A percentile compares a stretch with the other conserved stretches of the same genome.
Conservation (phyloP, 2,329 filamentous ascomycete genomes). For the Aspergillus carbonarius region DNA sequence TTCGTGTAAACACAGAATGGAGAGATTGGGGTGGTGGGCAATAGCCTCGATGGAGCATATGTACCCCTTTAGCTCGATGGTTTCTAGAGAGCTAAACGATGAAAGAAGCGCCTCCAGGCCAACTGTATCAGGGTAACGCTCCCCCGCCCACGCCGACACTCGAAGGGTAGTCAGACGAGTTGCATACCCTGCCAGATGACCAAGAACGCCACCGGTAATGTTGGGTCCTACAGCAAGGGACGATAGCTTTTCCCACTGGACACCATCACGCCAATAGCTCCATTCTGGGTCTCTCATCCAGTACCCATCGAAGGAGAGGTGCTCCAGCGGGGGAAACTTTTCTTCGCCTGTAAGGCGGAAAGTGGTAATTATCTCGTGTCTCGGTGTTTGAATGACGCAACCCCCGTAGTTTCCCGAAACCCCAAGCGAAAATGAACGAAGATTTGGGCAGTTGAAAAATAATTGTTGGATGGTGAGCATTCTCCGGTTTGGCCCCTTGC, state of each 20-base stretch:
- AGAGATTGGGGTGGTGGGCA: neutral
- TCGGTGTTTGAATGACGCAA: neutral
- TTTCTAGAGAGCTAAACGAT: neutral
- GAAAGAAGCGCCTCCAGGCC: neutral
- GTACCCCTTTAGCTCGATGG: neutral
- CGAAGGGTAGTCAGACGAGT: neutral
- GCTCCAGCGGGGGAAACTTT: neutral
- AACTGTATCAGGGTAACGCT: neutral
- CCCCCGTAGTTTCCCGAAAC: neutral
- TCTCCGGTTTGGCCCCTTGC: neutral
- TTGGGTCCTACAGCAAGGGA: neutral
- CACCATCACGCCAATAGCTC: neutral
- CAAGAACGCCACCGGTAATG: neutral
- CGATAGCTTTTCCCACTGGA: neutral
- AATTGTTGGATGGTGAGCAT: neutral
- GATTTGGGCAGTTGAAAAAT: neutral
- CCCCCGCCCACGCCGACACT: neutral
- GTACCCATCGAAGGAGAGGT: neutral
- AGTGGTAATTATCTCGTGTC: neutral
- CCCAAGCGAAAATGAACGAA: neutral
- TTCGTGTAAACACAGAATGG: neutral
- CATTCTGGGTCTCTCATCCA: neutral
- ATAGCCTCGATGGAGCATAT: neutral
- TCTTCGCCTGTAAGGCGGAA: neutral
- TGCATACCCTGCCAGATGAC: neutral